Evolutionary conservation across 1,139 yeast genomes (phyloP).

Genomic region (Protomyces pachydermus): DNA sequence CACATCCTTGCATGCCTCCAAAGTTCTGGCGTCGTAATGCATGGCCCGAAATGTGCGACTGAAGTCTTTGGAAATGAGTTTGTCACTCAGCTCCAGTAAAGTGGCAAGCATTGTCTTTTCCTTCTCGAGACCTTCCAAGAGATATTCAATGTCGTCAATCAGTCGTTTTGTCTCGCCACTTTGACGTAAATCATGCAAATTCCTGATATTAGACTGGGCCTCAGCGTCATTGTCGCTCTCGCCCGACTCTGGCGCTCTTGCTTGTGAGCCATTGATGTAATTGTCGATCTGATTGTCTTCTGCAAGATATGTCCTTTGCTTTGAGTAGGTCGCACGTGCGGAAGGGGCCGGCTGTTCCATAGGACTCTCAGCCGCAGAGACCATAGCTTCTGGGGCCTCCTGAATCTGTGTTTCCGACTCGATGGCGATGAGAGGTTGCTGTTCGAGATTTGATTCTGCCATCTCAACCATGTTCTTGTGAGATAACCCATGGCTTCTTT

Average conservation of each 20-base stretch:
- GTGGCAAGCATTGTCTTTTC: constrained; percentile 7
- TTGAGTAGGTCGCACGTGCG: constrained; percentile 18
- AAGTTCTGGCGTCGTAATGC: background rate
- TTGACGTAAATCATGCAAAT: constrained; percentile 41
- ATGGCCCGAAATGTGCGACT: constrained; percentile 8
- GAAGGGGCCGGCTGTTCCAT: background rate
- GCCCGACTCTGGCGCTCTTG: background rate
- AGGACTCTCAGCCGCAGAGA: background rate
- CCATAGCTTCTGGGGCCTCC: background rate
- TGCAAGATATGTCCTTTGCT: constrained; percentile 25
- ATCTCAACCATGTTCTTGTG: constrained; percentile 2
- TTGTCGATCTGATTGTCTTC: background rate
- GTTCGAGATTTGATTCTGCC: constrained; percentile 9
- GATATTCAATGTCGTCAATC: constrained; percentile 40
- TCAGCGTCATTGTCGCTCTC: background rate
- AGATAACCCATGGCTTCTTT: background rate
- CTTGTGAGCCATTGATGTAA: background rate
- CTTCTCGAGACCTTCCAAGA: constrained; percentile 40
- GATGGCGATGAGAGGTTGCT: background rate
- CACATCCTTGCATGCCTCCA: background rate
- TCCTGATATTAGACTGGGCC: constrained; percentile 28
- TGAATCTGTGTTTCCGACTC: background rate
- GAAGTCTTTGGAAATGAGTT: constrained; percentile 10
- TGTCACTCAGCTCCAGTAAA: constrained; percentile 3
- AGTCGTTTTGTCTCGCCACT: constrained; percentile 41